Percentiles rank a stretch among this genome's conserved stretches.
Conservation (phyloP, 495 filamentous ascomycete genomes). For the Penicillium steckii region DNA sequence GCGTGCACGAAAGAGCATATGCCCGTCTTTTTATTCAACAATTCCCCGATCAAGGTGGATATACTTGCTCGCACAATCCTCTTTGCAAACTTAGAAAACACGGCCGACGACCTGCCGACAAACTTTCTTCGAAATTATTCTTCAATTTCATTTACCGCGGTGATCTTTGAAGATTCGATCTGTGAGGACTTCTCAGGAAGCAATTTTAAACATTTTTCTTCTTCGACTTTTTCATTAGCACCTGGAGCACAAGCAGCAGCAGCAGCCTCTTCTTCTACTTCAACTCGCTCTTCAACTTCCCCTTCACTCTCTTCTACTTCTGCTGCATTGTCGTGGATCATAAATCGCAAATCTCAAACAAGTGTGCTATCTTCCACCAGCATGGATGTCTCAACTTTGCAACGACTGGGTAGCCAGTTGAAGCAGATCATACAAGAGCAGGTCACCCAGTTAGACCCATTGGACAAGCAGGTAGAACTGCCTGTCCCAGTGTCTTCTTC, state of each 20-base stretch:
- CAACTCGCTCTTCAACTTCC: neutral
- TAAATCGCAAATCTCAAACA: constrained; percentile 19
- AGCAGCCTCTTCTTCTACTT: neutral
- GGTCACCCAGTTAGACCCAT: constrained; percentile 6
- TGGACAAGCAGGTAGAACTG: constrained; percentile 13
- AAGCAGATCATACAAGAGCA: constrained; percentile 20
- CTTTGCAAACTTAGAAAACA: constrained; percentile 8
- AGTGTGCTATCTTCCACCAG: constrained; percentile 25
- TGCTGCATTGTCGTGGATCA: constrained; percentile 15
- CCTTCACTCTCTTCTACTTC: neutral
- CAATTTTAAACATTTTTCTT: neutral
- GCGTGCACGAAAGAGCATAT: constrained; percentile 35
- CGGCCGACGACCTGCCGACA: constrained; percentile 9
- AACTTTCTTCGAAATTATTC: constrained; percentile 13
- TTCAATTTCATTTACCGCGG: constrained; percentile 4
- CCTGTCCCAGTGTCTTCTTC: constrained; percentile 13
- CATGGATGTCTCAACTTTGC: constrained; percentile 22
- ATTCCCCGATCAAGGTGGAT: constrained; percentile 31
- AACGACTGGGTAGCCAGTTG: constrained; percentile 27
- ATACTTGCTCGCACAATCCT: constrained; percentile 23
- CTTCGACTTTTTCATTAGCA: neutral
- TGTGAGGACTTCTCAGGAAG: neutral
- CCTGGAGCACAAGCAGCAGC: neutral
- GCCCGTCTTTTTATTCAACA: constrained; percentile 36
- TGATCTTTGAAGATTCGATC: constrained; percentile 13